Evolutionary conservation across 805 yeast genomes (phyloP), one percentile per base, ranked within the genome.

Genomic region (Monosporozyma servazzii): DNA sequence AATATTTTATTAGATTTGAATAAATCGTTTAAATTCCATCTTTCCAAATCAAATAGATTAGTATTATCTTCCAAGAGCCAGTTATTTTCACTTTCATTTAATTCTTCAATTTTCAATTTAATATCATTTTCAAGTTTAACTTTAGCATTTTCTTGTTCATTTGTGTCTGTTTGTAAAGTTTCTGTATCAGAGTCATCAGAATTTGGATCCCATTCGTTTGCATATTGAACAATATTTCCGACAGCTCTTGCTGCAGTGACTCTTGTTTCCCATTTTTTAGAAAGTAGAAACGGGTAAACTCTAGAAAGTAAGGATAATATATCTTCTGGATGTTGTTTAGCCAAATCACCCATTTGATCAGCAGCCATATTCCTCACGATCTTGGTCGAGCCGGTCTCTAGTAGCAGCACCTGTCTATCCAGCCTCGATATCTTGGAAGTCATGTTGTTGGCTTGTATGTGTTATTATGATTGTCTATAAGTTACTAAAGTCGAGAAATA

Each of bases 351-450:
- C 57, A 93, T 75, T 70, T 93, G 99, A 62, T 91, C 96, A 2
- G 98, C 98, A 1, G 99, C 99, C 9, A 96, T 88, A 63, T 88
- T 88, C 57, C 98, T 78, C 44, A 93, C 93, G 65, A 88, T 86
- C 40, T 87, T 87, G 5, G 97, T 88, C 11, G 96, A 88, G 10
- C 99, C 99, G 1, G 97, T 88, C 69, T 95, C 99, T 57, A 93
- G 72, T 33, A 73, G 63, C 9, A 73, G 66, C 41, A 73, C 77
- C 57, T 73, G 71, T 36, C 77, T 67, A 56, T 74, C 77, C 52
- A 74, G 59, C 47, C 77, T 65, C 43, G 76, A 73, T 58, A 71
- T 68, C 50, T 64, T 66, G 21, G 70, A 67, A 3, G 69, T 64
- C 71, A 68, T 65, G 18, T 21, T 51, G 27, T 18, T 13, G 13